Conservation (phyloP, 192 early-diverging fungal species). For the Jimgerdemannia lactiflua region DNA sequence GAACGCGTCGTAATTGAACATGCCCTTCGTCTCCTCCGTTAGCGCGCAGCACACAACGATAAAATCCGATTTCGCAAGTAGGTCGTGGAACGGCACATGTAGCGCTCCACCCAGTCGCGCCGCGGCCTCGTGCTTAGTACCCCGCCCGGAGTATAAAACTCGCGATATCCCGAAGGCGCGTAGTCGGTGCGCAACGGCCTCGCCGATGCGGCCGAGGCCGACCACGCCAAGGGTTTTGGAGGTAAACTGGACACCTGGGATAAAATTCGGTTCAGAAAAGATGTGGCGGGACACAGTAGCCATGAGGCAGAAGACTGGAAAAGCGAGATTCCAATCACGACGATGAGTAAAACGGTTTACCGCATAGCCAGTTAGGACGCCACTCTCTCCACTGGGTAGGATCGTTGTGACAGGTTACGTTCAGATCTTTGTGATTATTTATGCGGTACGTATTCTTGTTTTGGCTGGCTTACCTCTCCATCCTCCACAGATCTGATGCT, state of each 20-base stretch:
- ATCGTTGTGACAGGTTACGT: background rate
- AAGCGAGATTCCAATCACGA: background rate
- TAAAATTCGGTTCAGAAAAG: too few relatives aligned
- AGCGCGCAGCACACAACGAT: conserved; percentile 75
- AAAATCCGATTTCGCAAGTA: conserved; percentile 67
- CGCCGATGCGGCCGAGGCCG: conserved; percentile 82
- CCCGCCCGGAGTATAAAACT: conserved; percentile 62
- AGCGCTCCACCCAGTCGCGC: conserved; percentile 5
- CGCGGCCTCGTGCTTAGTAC: conserved; percentile 45
- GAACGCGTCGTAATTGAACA: conserved; percentile 70
- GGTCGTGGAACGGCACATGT: conserved; percentile 45
- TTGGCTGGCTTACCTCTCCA: conserved; percentile 32
- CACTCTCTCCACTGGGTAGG: conserved; percentile 53
- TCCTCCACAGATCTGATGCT: conserved; percentile 33
- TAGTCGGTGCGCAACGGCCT: conserved; percentile 68
- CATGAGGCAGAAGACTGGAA: background rate
- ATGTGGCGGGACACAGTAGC: too few relatives aligned
- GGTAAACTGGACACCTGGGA: conserved; percentile 52
- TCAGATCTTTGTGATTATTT: too few relatives aligned
- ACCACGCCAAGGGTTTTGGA: conserved; percentile 83
- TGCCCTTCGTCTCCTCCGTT: conserved; percentile 61
- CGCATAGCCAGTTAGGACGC: conserved; percentile 64
- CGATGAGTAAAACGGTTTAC: conserved; percentile 14
- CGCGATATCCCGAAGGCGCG: conserved; percentile 64
- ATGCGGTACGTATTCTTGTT: too few relatives aligned